Evolutionary conservation across 768 basidiomycete species (phyloP), one percentile per base, ranked within the genome.

Genomic region (Mycena filopes): DNA sequence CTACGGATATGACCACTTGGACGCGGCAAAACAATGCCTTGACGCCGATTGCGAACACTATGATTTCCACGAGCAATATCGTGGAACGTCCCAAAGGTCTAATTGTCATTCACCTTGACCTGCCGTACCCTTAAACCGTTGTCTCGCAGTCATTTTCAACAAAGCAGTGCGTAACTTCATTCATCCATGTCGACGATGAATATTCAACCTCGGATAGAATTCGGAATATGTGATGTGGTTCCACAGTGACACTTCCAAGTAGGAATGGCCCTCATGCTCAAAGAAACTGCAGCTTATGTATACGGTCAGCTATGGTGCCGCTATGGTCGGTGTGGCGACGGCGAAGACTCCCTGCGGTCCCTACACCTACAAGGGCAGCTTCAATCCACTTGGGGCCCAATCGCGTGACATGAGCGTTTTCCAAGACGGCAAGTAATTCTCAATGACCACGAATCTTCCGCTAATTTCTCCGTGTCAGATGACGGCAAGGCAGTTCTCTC

Each of bases 171-270:
- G 74, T 62, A 13, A 0, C 20, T 33, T 29, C 57, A 42, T 31
- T 25, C 20, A 26, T 38, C 13, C 36, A 11, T 28, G 46, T 25
- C 4, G 10, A 21, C 23, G 40, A 46, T 7, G n/a, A 15, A 28
- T 33, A 48, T 25, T 55, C 20, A 53, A 55, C 40, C 18, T 56
- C 54, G 58, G 46, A 10, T 36, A 89, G 87, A 88, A 84, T 68
- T 78, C 78, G 9, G 85, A 88, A 78, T 88, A 88, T 71, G 88
- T 89, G 23, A 87, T 89, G 87, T 89, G 88, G 88, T 89, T 89
- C 78, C 88, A 89, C 73, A 87, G 86, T 11, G 88, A 89, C 69
- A 81, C 79, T 25, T 86, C 85, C 65, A 83, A 87, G 87, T 87
- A 65, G 45, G 78, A 73, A 70, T 8, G 16, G 15, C n/a, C 25